These are phyloP conservation scores for Cercospora sp. DNA, from an alignment of 2,329 filamentous ascomycete species.

Conservation along the genomic window DNA sequence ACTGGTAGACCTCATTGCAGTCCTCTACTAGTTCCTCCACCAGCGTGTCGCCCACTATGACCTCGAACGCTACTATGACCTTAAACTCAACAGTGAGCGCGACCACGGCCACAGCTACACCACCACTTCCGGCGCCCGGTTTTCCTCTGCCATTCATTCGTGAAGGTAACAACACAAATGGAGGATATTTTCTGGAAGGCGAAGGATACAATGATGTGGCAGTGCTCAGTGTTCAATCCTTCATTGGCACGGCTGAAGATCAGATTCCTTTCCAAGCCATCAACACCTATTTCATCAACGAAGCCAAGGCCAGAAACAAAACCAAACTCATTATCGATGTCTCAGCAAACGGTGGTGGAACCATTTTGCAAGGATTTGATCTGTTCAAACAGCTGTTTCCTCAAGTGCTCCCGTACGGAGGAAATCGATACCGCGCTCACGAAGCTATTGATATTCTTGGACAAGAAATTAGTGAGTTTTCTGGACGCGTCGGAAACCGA, in stretches of 20 bases:
- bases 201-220: slow-evolving; percentile 49
- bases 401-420: slow-evolving; percentile 50
- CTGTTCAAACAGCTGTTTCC: slow-evolving; percentile 62
- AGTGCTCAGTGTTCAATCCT: slow-evolving; percentile 48
- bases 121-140: slow-evolving; percentile 40
- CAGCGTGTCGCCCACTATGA: slow-evolving; percentile 18
- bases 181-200: slow-evolving; percentile 49
- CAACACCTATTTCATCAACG: slow-evolving; percentile 45
- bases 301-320: slow-evolving; percentile 52
- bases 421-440: slow-evolving; percentile 53
- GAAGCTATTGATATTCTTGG: slow-evolving; percentile 50
- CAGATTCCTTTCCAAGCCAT: slow-evolving; percentile 44
- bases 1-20: background rate
- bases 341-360: slow-evolving; percentile 59
- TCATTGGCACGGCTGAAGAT: slow-evolving; percentile 38
- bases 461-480: slow-evolving; percentile 42
- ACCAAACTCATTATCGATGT: slow-evolving; percentile 63
- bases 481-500: slow-evolving; percentile 36
- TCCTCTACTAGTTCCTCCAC: slow-evolving; percentile 14
- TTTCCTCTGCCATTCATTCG: slow-evolving; percentile 46
- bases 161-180: slow-evolving; percentile 46
- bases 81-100: background rate
- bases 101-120: background rate
- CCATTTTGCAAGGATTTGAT: slow-evolving; percentile 60
- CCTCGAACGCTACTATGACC: background rate